phyloP scores from a whole-genome alignment of 1,284 basidiomycete species.

The Vanrija humicola region DNA sequence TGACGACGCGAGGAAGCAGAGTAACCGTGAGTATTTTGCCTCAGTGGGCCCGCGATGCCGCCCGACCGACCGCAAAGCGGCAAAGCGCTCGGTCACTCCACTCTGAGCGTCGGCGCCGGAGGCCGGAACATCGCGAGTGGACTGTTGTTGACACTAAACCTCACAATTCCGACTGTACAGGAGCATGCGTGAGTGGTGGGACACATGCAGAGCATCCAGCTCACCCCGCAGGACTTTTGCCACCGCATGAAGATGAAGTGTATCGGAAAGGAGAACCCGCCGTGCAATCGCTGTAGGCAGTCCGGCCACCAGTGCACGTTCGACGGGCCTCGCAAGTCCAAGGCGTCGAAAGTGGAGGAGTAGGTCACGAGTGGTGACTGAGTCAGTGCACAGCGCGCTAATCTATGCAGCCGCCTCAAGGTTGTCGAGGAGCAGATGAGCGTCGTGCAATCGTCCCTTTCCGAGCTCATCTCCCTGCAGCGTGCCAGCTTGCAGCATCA shows the following conservation, averaged over 20 bases:
- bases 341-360: constrained; percentile 70
- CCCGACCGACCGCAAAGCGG: too few relatives aligned
- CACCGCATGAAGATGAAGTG: constrained; percentile 57
- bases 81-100: too few relatives aligned
- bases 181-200: background rate
- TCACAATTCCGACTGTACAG: background rate
- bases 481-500: constrained; percentile 47
- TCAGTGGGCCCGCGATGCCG: background rate
- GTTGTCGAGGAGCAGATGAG: constrained; percentile 76
- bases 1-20: constrained; percentile 15
- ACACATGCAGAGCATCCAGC: too few relatives aligned
- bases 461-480: constrained; percentile 62
- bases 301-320: constrained; percentile 81
- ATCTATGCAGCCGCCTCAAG: constrained; percentile 65
- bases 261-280: constrained; percentile 73
- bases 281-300: constrained; percentile 80
- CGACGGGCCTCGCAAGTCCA: constrained; percentile 77
- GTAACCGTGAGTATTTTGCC: background rate
- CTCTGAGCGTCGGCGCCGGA: too few relatives aligned
- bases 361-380: constrained; percentile 50
- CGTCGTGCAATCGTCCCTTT: constrained; percentile 68
- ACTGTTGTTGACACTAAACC: background rate
- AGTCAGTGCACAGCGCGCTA: background rate
- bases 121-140: too few relatives aligned
- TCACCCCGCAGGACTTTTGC: constrained; percentile 33